These are phyloP conservation scores for Antarctomyces pellizariae DNA, from an alignment of 495 filamentous ascomycete genomes.

Conservation along the genomic window DNA sequence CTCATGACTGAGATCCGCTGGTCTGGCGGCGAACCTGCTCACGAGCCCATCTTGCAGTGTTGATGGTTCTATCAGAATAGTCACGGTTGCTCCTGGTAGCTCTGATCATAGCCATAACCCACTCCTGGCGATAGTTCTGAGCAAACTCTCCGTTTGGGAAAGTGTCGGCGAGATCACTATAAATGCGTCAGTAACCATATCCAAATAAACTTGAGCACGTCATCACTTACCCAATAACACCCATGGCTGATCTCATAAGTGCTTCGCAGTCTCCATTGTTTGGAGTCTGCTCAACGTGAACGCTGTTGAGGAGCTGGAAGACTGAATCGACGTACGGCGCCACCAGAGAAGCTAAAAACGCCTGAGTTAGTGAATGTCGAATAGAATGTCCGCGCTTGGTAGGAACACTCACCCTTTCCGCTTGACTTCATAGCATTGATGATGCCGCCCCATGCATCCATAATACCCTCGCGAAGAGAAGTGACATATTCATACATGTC, in stretches of 20 bases:
- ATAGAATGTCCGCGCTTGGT: background rate
- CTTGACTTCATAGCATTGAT: constrained; percentile 75
- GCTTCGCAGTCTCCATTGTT: too few relatives aligned
- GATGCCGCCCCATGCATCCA: constrained; percentile 96
- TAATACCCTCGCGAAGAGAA: constrained; percentile 85
- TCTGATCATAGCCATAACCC: constrained; percentile 68
- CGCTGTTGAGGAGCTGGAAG: constrained; percentile 65
- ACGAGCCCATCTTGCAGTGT: constrained; percentile 89
- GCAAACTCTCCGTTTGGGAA: constrained; percentile 79
- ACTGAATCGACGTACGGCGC: constrained; percentile 63
- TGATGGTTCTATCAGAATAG: constrained; percentile 57
- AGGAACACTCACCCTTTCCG: constrained; percentile 36
- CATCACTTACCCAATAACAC: constrained; percentile 66
- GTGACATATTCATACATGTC: constrained; percentile 94
- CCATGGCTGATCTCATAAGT: constrained; percentile 79
- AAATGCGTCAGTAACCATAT: constrained; percentile 15
- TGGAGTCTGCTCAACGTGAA: constrained; percentile 60
- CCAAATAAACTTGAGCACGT: constrained; percentile 1
- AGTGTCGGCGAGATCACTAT: constrained; percentile 76
- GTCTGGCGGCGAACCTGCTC: constrained; percentile 93
- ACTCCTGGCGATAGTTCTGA: constrained; percentile 67
- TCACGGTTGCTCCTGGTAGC: constrained; percentile 71
- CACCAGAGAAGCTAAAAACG: constrained; percentile 34
- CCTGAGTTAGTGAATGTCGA: constrained; percentile 8
- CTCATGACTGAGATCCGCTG: constrained; percentile 23